These are phyloP conservation scores for Capsicum pubescens DNA, from an alignment of 257 asterid species.

Conservation along the genomic window DNA sequence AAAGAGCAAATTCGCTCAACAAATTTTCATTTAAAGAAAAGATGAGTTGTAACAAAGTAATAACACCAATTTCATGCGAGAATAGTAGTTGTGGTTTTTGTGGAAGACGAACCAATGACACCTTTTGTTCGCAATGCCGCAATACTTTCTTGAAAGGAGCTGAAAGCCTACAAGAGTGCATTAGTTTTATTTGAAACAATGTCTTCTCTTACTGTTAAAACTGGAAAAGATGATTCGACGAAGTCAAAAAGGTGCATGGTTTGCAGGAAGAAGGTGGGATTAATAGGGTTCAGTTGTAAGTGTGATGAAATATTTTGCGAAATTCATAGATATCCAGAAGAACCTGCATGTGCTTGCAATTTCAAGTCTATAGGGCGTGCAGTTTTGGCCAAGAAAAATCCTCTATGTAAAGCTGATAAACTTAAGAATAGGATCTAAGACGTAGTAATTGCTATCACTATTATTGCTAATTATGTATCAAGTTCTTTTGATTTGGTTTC, in stretches of 20 bases:
- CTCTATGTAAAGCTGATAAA: no score
- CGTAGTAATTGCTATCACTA: neutral
- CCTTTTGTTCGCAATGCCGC: neutral
- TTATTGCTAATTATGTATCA: neutral
- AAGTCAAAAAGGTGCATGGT: no score
- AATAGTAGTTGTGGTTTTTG: neutral
- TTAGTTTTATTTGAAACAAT: no score
- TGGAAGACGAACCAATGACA: neutral
- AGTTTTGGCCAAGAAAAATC: no score
- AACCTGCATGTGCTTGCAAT: conserved; percentile 33
- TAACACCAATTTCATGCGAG: neutral
- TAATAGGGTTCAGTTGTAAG: no score
- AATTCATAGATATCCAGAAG: no score
- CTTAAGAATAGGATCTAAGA: no score
- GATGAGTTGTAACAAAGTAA: neutral
- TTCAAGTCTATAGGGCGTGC: conserved; percentile 41
- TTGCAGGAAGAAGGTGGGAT: no score
- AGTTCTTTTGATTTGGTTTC: no score
- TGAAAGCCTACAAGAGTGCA: neutral
- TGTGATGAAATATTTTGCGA: no score
- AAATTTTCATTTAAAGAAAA: neutral
- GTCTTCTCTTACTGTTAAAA: no score
- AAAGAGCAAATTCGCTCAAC: neutral
- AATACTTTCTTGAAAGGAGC: neutral
- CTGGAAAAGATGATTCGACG: no score